Evolutionary conservation across 2,329 filamentous ascomycete genomes (phyloP).

Genomic region (Madurella mycetomatis): DNA sequence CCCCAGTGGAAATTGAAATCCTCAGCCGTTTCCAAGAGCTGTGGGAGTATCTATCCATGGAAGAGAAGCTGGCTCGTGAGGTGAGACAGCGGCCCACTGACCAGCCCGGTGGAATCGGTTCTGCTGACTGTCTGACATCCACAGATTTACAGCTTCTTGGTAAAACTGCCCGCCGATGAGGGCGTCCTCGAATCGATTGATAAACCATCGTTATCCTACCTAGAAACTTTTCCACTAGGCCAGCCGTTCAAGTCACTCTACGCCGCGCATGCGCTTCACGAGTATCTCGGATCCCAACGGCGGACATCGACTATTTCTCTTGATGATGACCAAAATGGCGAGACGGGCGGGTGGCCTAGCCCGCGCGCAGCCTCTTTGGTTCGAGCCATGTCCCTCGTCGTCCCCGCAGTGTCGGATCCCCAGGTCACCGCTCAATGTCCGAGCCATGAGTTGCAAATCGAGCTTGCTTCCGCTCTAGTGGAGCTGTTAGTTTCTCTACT

Average conservation of each 20-base stretch:
- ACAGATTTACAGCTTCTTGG: conserved; percentile 66
- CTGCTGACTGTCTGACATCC: neutral
- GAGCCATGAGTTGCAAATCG: conserved; percentile 42
- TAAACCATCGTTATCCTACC: conserved; percentile 47
- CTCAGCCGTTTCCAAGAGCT: conserved; percentile 78
- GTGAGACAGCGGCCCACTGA: conserved; percentile 35
- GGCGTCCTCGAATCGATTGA: conserved; percentile 57
- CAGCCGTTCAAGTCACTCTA: conserved; percentile 73
- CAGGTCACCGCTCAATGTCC: conserved; percentile 45
- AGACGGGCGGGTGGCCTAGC: conserved; percentile 19
- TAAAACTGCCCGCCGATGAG: conserved; percentile 64
- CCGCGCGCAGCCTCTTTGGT: conserved; percentile 34
- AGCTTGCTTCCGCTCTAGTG: conserved; percentile 51
- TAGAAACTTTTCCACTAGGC: conserved; percentile 61
- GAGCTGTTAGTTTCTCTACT: conserved; percentile 54
- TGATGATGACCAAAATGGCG: conserved; percentile 17
- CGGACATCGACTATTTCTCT: neutral
- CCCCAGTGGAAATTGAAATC: conserved; percentile 70
- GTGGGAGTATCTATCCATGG: conserved; percentile 73
- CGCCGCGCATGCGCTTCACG: conserved; percentile 61
- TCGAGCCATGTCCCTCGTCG: conserved; percentile 51
- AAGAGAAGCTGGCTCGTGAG: conserved; percentile 64
- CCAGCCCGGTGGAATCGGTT: neutral
- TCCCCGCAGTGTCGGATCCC: conserved; percentile 56
- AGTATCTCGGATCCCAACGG: conserved; percentile 48